Percentiles rank a stretch among this genome's conserved stretches.
phyloP scores from a whole-genome alignment of 2,329 filamentous ascomycete genomes.

The Epichloe glyceriae region DNA sequence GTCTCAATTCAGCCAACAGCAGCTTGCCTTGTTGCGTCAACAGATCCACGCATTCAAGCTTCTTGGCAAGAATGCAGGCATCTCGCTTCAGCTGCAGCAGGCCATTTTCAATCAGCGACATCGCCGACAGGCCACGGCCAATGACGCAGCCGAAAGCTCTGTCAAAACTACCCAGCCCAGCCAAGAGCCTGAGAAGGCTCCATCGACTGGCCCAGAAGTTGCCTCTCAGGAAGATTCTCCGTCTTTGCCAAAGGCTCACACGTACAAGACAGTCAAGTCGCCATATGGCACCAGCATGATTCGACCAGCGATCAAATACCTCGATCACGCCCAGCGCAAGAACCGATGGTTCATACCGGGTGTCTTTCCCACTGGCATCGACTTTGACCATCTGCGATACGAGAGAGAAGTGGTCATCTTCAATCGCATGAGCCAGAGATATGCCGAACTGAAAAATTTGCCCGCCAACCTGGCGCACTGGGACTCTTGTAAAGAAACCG shows the following conservation, averaged over 20 bases:
- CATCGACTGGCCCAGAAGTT: slow-evolving; percentile 24
- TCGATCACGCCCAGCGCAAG: slow-evolving; percentile 62
- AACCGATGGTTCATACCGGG: slow-evolving; percentile 73
- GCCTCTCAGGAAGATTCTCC: slow-evolving; percentile 19
- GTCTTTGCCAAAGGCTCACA: slow-evolving; percentile 28
- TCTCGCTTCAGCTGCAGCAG: slow-evolving; percentile 68
- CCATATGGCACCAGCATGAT: slow-evolving; percentile 50
- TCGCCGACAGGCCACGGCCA: slow-evolving; percentile 44
- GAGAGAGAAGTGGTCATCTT: slow-evolving; percentile 81
- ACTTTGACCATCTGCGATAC: slow-evolving; percentile 72
- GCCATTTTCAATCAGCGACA: slow-evolving; percentile 66
- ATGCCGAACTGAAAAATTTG: slow-evolving; percentile 69
- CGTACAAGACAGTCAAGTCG: slow-evolving; percentile 62
- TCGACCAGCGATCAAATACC: slow-evolving; percentile 56
- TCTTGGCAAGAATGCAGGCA: slow-evolving; percentile 72
- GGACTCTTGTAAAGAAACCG: slow-evolving; percentile 59
- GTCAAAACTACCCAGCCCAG: slow-evolving; percentile 17
- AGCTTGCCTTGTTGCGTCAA: slow-evolving; percentile 63
- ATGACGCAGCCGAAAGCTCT: slow-evolving; percentile 29
- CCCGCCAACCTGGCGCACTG: slow-evolving; percentile 79
- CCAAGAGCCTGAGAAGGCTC: slow-evolving; percentile 23
- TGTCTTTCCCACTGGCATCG: slow-evolving; percentile 77
- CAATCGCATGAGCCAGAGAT: slow-evolving; percentile 77
- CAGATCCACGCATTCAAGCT: slow-evolving; percentile 90
- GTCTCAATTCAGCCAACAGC: slow-evolving; percentile 62